Percentiles rank a stretch among this genome's conserved stretches.
phyloP scores from a whole-genome alignment of 176 grass and related monocot genomes.

The Oryza coarctata region DNA sequence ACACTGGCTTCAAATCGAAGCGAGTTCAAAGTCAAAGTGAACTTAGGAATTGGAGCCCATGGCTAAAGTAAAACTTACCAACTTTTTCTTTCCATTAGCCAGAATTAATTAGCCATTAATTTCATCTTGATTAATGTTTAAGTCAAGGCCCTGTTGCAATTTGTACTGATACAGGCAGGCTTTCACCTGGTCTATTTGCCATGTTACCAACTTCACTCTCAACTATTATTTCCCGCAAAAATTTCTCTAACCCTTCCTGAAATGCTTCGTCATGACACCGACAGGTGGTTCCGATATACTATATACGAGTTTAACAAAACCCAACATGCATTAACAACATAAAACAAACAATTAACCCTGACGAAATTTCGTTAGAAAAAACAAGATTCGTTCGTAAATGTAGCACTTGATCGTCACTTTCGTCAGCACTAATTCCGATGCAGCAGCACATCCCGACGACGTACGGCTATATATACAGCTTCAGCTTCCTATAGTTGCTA shows the following conservation, averaged over 20 bases:
- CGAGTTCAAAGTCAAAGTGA: constrained; percentile 48
- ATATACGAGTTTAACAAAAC: neutral
- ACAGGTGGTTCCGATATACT: neutral
- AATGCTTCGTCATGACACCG: neutral
- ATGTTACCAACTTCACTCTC: constrained; percentile 36
- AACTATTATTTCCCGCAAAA: constrained; percentile 19
- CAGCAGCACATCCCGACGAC: constrained; percentile 1
- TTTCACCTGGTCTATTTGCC: constrained; percentile 32
- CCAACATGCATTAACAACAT: constrained; percentile 1
- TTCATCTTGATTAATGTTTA: constrained; percentile 47
- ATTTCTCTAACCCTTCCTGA: constrained; percentile 13
- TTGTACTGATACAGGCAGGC: constrained; percentile 12
- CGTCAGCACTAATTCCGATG: constrained; percentile 9
- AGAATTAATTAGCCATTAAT: constrained; percentile 25
- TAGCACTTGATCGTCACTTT: constrained; percentile 26
- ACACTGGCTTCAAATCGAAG: constrained; percentile 49
- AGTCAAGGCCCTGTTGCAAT: constrained; percentile 41
- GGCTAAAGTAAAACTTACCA: constrained; percentile 29
- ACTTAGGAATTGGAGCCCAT: constrained; percentile 29
- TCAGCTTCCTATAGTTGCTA: constrained; percentile 10
- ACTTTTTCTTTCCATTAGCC: neutral
- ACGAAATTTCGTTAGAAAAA: neutral
- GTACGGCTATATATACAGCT: constrained; percentile 24
- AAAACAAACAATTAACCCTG: neutral
- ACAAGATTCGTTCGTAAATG: constrained; percentile 13